phyloP scores from a whole-genome alignment of 139 green algal species.

The Chlorella sp. region DNA sequence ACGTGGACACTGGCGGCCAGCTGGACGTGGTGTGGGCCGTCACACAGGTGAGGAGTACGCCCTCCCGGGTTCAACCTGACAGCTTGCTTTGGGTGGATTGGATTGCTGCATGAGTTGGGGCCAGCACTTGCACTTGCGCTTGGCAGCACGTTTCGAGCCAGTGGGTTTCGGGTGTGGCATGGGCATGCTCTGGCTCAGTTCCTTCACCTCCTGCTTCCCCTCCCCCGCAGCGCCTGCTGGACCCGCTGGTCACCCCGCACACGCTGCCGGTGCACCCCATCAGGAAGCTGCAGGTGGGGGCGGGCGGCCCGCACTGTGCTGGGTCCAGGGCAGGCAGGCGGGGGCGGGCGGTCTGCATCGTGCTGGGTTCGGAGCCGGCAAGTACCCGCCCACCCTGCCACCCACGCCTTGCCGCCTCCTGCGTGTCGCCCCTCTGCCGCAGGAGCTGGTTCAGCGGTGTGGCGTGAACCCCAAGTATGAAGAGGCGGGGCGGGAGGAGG shows the following conservation, averaged over 20 bases:
- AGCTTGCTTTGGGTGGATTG: no score
- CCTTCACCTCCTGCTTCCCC: no score
- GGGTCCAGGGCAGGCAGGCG: not conserved
- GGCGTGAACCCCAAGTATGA: constrained; percentile 20
- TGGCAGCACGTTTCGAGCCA: no score
- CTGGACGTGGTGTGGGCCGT: constrained; percentile 33
- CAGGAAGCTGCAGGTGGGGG: constrained; percentile 17
- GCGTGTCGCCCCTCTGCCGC: not conserved
- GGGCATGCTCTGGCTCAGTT: no score
- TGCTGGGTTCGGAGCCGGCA: no score
- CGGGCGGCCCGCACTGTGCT: no score
- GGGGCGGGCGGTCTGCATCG: not conserved
- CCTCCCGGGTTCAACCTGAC: no score
- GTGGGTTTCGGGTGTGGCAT: no score
- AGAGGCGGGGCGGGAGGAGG: constrained; percentile 10
- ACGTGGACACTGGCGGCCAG: constrained; percentile 47
- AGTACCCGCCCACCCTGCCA: no score
- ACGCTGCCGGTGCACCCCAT: constrained; percentile 55
- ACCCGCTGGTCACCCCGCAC: constrained; percentile 44
- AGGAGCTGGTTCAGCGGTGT: constrained; percentile 37
- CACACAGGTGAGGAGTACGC: constrained; percentile 22
- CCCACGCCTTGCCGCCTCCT: no score
- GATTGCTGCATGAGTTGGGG: no score
- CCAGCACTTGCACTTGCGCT: no score
- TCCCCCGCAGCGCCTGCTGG: constrained; percentile 35